Evolutionary conservation across 768 basidiomycete species (phyloP).

Genomic region (Terana coerulea): DNA sequence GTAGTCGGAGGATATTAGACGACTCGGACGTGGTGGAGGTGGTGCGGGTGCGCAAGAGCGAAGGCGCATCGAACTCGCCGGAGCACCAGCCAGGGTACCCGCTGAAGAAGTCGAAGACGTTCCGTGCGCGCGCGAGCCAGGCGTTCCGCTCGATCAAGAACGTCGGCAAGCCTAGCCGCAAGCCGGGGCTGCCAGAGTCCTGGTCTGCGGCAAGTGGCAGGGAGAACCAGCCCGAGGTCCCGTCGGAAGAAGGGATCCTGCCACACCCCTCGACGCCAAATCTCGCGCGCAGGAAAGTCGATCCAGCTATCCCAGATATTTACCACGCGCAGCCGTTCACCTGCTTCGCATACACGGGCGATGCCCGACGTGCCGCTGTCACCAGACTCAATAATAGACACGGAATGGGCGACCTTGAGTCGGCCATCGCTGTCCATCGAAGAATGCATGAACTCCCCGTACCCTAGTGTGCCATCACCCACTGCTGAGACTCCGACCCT

Average conservation of each 20-base stretch:
- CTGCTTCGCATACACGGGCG: too few relatives aligned
- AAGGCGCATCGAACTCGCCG: slow-evolving; percentile 24
- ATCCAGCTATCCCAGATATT: slow-evolving; percentile 28
- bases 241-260: slow-evolving; percentile 12
- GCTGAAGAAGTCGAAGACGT: slow-evolving; percentile 30
- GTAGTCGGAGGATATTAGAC: slow-evolving; percentile 14
- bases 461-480: neutral
- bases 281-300: slow-evolving; percentile 20
- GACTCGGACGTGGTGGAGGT: slow-evolving; percentile 34
- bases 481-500: slow-evolving; percentile 14
- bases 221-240: slow-evolving; percentile 4
- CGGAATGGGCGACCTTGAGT: slow-evolving; percentile 6
- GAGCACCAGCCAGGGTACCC: slow-evolving; percentile 16
- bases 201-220: slow-evolving; percentile 1
- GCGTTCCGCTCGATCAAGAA: slow-evolving; percentile 34
- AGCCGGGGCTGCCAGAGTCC: slow-evolving; percentile 7
- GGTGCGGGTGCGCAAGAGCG: slow-evolving; percentile 29
- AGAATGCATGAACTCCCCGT: slow-evolving; percentile 14
- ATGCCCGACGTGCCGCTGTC: slow-evolving; percentile 11
- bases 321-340: slow-evolving; percentile 13
- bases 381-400: slow-evolving; percentile 9
- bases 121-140: slow-evolving; percentile 31
- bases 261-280: slow-evolving; percentile 20
- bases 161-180: slow-evolving; percentile 23
- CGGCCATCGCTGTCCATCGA: slow-evolving; percentile 18